phyloP scores from a whole-genome alignment of 1,284 basidiomycete genomes.

The Rhodotorula mucilaginosa region DNA sequence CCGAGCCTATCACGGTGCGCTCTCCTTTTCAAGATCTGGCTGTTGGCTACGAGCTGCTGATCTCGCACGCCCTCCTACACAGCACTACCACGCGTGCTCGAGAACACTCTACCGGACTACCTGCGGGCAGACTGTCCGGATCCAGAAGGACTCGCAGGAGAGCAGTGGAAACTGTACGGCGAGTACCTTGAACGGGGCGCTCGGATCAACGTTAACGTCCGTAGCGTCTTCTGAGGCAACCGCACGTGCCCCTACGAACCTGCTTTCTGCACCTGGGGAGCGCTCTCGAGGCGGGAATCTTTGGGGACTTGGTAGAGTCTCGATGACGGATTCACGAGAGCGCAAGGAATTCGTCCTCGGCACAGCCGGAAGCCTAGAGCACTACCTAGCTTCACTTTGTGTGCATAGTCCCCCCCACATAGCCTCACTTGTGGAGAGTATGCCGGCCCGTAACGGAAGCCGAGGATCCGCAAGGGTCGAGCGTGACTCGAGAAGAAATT shows the following conservation, averaged over 20 bases:
- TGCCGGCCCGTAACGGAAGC: no score
- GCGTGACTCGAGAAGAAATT: background rate
- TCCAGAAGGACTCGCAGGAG: background rate
- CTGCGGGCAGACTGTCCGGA: slow-evolving; percentile 13
- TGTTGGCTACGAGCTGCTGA: background rate
- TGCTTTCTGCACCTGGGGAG: no score
- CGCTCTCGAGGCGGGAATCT: no score
- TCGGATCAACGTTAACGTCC: slow-evolving; percentile 82
- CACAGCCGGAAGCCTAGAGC: no score
- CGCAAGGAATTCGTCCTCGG: no score
- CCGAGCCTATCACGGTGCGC: slow-evolving; percentile 77
- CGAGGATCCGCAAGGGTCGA: no score
- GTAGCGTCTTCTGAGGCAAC: slow-evolving; percentile 60
- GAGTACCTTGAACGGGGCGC: slow-evolving; percentile 62
- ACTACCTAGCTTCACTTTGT: no score
- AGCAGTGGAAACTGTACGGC: slow-evolving; percentile 58
- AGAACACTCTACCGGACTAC: slow-evolving; percentile 63
- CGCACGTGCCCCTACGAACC: background rate
- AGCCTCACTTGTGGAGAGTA: no score
- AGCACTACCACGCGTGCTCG: slow-evolving; percentile 85
- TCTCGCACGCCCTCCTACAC: background rate
- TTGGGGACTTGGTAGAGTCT: no score
- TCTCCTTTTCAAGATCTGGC: background rate
- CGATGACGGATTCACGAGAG: no score
- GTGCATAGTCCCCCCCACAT: no score